These are phyloP conservation scores for Neurospora tetraspora DNA, from an alignment of 495 filamentous ascomycete genomes.

Conservation along the genomic window DNA sequence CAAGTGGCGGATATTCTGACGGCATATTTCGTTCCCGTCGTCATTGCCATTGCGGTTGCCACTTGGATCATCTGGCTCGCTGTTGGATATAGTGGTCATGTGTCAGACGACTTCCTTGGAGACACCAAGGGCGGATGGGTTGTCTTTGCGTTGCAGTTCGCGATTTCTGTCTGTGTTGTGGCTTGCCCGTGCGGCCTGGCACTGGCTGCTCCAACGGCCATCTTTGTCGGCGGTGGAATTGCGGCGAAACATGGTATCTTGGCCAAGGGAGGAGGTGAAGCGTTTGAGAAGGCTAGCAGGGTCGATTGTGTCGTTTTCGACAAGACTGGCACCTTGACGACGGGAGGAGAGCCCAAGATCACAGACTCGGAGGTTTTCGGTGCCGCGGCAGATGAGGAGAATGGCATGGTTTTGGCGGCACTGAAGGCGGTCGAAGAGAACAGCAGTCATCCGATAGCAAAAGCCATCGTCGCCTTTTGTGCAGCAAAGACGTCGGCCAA, in stretches of 20 bases:
- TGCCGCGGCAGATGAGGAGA: slow-evolving; percentile 6
- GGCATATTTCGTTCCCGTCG: slow-evolving; percentile 78
- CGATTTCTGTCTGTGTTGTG: slow-evolving; percentile 90
- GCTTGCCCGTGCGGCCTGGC: slow-evolving; percentile 92
- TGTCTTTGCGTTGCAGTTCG: slow-evolving; percentile 82
- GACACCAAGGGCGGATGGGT: slow-evolving; percentile 65
- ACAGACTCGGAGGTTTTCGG: slow-evolving; percentile 53
- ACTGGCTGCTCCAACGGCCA: slow-evolving; percentile 83
- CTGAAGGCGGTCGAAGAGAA: slow-evolving; percentile 65
- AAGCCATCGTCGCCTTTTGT: slow-evolving; percentile 67
- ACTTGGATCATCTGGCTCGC: slow-evolving; percentile 81
- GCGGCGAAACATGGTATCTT: slow-evolving; percentile 84
- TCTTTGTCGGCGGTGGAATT: slow-evolving; percentile 84
- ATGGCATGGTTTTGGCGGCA: slow-evolving; percentile 30
- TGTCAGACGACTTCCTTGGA: slow-evolving; percentile 60
- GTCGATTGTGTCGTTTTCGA: slow-evolving; percentile 88
- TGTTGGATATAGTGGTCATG: slow-evolving; percentile 56
- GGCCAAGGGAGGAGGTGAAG: slow-evolving; percentile 91
- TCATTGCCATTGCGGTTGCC: slow-evolving; percentile 68
- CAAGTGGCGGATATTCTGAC: slow-evolving; percentile 75
- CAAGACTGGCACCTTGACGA: slow-evolving; percentile 88
- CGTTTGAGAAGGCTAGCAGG: slow-evolving; percentile 85
- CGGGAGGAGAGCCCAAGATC: slow-evolving; percentile 71
- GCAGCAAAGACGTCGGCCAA: slow-evolving; percentile 16
- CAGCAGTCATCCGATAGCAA: slow-evolving; percentile 81